A percentile compares a stretch with the other conserved stretches of the same genome.
phyloP scores from a whole-genome alignment of 345 rosid genomes.

The Syzygium jambos region DNA sequence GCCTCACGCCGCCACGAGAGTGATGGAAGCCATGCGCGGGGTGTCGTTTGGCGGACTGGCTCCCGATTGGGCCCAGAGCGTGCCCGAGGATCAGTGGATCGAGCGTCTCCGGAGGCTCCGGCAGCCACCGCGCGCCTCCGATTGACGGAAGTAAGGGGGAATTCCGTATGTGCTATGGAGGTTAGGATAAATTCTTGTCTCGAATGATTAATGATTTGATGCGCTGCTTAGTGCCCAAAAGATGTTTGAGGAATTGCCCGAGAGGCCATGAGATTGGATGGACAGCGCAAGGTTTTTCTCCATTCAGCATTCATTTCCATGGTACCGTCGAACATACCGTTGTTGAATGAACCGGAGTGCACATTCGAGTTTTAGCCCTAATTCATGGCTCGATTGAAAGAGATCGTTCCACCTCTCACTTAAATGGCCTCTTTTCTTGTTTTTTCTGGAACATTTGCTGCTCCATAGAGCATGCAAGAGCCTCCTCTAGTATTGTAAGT shows the following conservation, averaged over 20 bases:
- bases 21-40: constrained; percentile 85
- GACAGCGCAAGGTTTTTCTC: neutral
- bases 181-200: neutral
- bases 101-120: constrained; percentile 52
- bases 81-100: constrained; percentile 74
- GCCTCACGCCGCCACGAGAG: constrained; percentile 48
- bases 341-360: neutral
- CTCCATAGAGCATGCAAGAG: neutral
- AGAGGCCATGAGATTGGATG: neutral
- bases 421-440: neutral
- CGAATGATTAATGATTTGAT: neutral
- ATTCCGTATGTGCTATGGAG: neutral
- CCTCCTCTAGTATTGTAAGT: neutral
- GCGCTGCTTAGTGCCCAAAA: neutral
- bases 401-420: neutral
- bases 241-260: neutral
- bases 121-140: constrained; percentile 12
- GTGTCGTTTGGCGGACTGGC: constrained; percentile 55
- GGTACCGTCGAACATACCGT: neutral
- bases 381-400: neutral
- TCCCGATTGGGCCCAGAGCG: constrained; percentile 66
- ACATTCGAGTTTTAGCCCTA: neutral
- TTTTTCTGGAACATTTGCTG: neutral
- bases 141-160: neutral
- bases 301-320: neutral